Conservation (phyloP, 257 asterid genomes). For the Lantana camara region DNA sequence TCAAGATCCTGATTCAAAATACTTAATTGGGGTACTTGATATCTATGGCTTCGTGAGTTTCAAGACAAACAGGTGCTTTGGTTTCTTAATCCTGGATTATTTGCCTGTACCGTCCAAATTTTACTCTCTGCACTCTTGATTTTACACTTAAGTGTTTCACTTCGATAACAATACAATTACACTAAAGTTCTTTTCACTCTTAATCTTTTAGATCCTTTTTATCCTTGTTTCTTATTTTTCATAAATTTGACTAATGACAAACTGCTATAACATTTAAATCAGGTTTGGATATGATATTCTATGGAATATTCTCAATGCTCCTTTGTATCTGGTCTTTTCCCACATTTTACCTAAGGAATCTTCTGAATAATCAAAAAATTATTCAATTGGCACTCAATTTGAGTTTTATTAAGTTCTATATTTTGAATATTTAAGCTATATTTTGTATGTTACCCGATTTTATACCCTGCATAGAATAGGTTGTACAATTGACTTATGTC, state of each 20-base stretch:
- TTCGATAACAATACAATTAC: background rate
- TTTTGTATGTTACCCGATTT: conserved; percentile 7
- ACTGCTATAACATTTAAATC: conserved; percentile 94
- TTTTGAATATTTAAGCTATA: conserved; percentile 17
- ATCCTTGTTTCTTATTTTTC: conserved; percentile 18
- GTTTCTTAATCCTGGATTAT: background rate
- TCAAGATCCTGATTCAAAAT: conserved; percentile 77
- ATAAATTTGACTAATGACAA: conserved; percentile 95
- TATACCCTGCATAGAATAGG: too few relatives aligned
- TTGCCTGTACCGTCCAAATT: background rate
- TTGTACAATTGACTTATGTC: too few relatives aligned
- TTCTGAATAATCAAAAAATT: conserved; percentile 76
- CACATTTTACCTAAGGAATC: conserved; percentile 81
- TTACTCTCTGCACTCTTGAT: background rate
- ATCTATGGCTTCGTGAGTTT: conserved; percentile 97
- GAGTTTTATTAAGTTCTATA: conserved; percentile 51
- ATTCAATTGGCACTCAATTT: conserved; percentile 86
- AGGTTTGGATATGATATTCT: conserved; percentile 48
- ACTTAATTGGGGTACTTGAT: conserved; percentile 89
- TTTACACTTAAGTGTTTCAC: background rate
- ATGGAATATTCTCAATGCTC: conserved; percentile 39
- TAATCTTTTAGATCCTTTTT: conserved; percentile 7
- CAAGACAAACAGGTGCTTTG: conserved; percentile 96
- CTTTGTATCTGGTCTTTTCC: conserved; percentile 78
- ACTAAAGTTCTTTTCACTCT: background rate